Base-by-base conservation (phyloP, 1,284 basidiomycete species). In the Lignosus rhinocerotis region DNA sequence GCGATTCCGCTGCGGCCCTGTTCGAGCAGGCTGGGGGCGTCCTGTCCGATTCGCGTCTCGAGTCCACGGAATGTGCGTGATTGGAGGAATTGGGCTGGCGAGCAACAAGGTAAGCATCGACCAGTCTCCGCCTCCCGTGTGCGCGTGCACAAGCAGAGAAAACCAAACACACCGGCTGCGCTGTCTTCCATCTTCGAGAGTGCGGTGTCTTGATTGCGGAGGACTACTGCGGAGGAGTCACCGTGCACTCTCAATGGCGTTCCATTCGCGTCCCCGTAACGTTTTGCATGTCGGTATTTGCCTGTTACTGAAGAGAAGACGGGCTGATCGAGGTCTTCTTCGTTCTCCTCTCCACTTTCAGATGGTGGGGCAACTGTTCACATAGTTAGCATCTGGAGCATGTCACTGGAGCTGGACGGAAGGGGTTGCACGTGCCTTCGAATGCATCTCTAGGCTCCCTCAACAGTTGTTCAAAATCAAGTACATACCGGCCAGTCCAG, bases 1-100 rank as follows among this genome's bases (percentile, higher is more conserved):
- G 96, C 95, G 51, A 97, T 92, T 4, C 96, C 96, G 64, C 83
- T 92, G 57, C 93, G 78, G 1, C 94, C 96, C 73, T 96, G 88
- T 74, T 98, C 93, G 54, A 99, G 75, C 47, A 87, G 69, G 60
- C 90, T 85, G 0, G 96, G 94, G 9, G 81, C 83, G 68, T 96
- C 93, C 71, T 91, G 76, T 0, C 94, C 95, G 14, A 90, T 69
- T 10, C 92, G 81, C 31, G 84, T 78, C 64, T 98, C 96, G 11
- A 99, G 77, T 0, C 96, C 97, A 55, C 83, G 85, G 76, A 92
- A 99, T 0, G 84, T 85, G 31, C 95, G 80, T 25, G 76, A 75
- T 47, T 86, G 82, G 9, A 94, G 72, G 70, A 89, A 93, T 68
- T 87, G 80, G 1, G 80, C 90, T 88, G 66, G 41, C 17, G 4